These are phyloP conservation scores for Russula abietina DNA, from an alignment of 768 basidiomycete genomes.

Conservation along the genomic window DNA sequence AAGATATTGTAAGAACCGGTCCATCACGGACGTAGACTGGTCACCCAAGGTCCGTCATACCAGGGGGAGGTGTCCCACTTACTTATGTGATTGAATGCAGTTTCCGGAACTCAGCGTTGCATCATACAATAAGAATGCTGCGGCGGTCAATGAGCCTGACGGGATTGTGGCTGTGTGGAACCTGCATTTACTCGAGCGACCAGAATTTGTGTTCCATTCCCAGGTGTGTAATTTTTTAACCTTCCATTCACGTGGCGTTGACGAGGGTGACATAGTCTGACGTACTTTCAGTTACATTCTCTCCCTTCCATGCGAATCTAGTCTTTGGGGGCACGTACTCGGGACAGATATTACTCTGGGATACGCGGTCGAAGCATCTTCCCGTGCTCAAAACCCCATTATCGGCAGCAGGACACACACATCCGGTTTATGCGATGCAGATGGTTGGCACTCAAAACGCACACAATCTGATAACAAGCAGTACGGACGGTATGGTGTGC, in stretches of 20 bases:
- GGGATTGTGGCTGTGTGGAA: slow-evolving; percentile 99
- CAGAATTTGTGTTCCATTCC: slow-evolving; percentile 97
- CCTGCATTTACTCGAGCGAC: slow-evolving; percentile 86
- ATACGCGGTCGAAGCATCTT: slow-evolving; percentile 92
- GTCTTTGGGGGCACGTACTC: slow-evolving; percentile 99
- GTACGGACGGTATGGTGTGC: slow-evolving; percentile 95
- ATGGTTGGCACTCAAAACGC: slow-evolving; percentile 99
- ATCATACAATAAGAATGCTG: slow-evolving; percentile 96
- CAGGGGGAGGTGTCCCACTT: not conserved
- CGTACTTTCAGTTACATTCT: slow-evolving; percentile 93
- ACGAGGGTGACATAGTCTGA: slow-evolving; percentile 56
- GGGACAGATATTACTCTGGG: slow-evolving; percentile 97
- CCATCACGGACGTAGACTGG: slow-evolving; percentile 97
- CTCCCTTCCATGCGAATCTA: slow-evolving; percentile 95
- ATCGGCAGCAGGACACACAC: slow-evolving; percentile 94
- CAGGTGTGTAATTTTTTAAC: slow-evolving; percentile 52
- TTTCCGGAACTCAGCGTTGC: slow-evolving; percentile 94
- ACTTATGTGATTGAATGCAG: slow-evolving; percentile 36
- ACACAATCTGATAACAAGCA: slow-evolving; percentile 93
- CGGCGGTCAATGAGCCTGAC: slow-evolving; percentile 90
- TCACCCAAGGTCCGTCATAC: slow-evolving; percentile 72
- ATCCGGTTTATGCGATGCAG: slow-evolving; percentile 97
- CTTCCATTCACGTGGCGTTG: slow-evolving; percentile 8
- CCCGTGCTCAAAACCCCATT: slow-evolving; percentile 96
- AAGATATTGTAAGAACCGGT: slow-evolving; percentile 84